phyloP scores from a whole-genome alignment of 202 grass and related monocot species.

The Musa balbisiana region DNA sequence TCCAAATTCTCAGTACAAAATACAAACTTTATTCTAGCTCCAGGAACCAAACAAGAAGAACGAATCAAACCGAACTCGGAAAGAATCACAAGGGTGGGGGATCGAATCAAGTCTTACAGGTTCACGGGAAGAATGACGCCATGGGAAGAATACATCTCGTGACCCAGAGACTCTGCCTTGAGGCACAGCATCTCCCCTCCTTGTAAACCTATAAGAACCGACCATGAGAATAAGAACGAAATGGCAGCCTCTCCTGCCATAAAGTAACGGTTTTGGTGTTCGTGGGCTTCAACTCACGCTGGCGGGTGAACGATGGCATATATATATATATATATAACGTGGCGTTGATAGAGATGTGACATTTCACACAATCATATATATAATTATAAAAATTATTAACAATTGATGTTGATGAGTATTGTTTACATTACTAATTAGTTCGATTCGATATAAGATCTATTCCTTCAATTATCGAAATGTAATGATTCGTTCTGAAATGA shows the following conservation, averaged over 20 bases:
- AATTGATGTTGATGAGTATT: too few relatives aligned
- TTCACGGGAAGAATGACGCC: conserved; percentile 9
- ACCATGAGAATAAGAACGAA: background rate
- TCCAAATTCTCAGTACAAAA: background rate
- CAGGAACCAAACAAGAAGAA: background rate
- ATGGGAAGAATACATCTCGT: conserved; percentile 5
- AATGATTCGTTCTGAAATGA: accelerated
- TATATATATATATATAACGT: too few relatives aligned
- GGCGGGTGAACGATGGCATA: background rate
- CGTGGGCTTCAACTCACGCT: background rate
- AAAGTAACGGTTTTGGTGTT: background rate
- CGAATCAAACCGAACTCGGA: background rate
- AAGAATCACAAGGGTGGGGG: background rate
- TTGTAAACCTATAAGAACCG: background rate
- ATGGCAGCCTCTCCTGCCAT: background rate
- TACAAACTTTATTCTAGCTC: background rate
- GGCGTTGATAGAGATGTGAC: too few relatives aligned
- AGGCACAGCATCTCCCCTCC: conserved; percentile 7
- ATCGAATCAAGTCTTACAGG: background rate
- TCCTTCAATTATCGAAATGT: too few relatives aligned
- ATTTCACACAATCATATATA: too few relatives aligned
- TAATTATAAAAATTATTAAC: too few relatives aligned
- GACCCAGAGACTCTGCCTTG: conserved; percentile 1
- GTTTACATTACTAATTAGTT: too few relatives aligned
- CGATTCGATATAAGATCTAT: too few relatives aligned